Evolutionary conservation across 2,329 filamentous ascomycete genomes (phyloP), one percentile per base, ranked within the genome.

Genomic region (Fusarium staphyleae): DNA sequence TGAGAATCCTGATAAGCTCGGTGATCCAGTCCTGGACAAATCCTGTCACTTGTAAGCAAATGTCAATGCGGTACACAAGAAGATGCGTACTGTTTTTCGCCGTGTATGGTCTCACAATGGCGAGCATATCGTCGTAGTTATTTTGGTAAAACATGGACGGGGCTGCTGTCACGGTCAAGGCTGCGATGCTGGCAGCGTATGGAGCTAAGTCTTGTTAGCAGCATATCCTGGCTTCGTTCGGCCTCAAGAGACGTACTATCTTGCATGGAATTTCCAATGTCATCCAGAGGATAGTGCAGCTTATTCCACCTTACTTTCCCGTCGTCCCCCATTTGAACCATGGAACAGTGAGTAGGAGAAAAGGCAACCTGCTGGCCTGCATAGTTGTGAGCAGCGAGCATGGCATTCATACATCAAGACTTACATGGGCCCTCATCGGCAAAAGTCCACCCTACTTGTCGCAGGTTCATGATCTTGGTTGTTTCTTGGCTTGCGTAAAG

Each of bases 361-460:
- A 86, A 77, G 2, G 81, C 82, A n/a, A 81, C 77, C 62, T 87
- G 82, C 9, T 86, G 73, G 60, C 83, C 83, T 85, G 34, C 12
- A 50, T 53, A 19, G 50, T 42, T 42, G 57, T 69, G 39, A 67
- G 52, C 11, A 7, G 37, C 18, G 13, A 34, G 33, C 19, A n/a
- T 36, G 26, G 24, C 9, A 0, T 40, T 11, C 28, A 22, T 2
- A 18, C 22, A 9, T 10, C 11, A 8, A 40, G 6, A 65, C 81
- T 72, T 73, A 88, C 87, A 87, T 53, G 88, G 83, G 11, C 84
- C 81, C 33, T 86, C 82, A 13, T 87, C 80, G 4, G 82, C 73
- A 68, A 89, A 95, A 6, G 82, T 80, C 71, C 96, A 96, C 2
- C 91, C 91, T 37, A 87, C 86, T 70, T 96, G 90, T 22, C 87